Evolutionary conservation across 2,329 filamentous ascomycete species (phyloP), one percentile per base, ranked within the genome.

Genomic region (Pseudogymnoascus sp.): DNA sequence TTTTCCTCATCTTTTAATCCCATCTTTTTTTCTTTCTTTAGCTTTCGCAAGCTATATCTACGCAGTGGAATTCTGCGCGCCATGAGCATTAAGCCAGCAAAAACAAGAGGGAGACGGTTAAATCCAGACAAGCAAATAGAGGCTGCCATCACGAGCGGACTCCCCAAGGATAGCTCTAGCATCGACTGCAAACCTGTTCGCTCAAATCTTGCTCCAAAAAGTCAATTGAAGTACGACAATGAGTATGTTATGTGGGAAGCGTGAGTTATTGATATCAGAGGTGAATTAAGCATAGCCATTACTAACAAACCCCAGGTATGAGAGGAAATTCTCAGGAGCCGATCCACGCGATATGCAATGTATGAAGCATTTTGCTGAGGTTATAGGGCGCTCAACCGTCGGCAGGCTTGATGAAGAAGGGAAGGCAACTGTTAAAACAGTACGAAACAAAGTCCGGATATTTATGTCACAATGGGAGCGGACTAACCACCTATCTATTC

Each of bases 361-460:
- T 15, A 63, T 62, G 13, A 65, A 65, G 57, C 23, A 65, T 61
- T 58, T 65, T n/a, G 60, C 59, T 65, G 38, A 65, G 59, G 61
- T 48, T 59, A n/a, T 63, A n/a, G 34, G 10, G 59, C 33, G 30
- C 59, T 62, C 23, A 65, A 65, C 59, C 56, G 58, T 52, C 35
- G 28, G 58, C 23, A 65, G 55, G 60, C 45, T 65, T 23, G 30
- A 63, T 57, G 60, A 62, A 62, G 48, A 48, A 37, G n/a, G 26
- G 58, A 62, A 26, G 60, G 23, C 38, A 60, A 62, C 58, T 60
- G 12, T 62, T 45, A 62, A 58, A 57, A 62, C 60, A 9, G 58
- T 62, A 62, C 58, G 28, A 26, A 60, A 48, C 35, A 62, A 62
- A 59, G 60, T 62, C 30, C 18, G 58, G 60, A 60, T 58, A 60